A percentile compares a stretch with the other conserved stretches of the same genome.
phyloP scores from a whole-genome alignment of 345 rosid species.

The Trapa incisa region DNA sequence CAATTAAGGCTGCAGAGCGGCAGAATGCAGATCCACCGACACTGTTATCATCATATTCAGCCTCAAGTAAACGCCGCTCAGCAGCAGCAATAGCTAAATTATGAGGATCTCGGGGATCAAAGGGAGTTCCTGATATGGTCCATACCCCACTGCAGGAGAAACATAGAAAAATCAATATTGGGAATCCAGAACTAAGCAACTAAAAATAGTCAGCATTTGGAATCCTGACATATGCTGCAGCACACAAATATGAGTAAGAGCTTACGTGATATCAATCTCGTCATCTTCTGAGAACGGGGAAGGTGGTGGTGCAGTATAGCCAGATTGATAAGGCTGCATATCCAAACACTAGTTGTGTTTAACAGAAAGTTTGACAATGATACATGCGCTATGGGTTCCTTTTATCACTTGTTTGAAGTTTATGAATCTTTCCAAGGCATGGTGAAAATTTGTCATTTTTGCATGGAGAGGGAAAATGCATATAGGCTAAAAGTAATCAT shows the following conservation, averaged over 20 bases:
- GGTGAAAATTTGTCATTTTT: not conserved
- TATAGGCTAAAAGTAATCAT: no score
- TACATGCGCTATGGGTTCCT: no score
- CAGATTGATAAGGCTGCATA: constrained; percentile 68
- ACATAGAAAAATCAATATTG: constrained; percentile 8
- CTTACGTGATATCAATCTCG: constrained; percentile 72
- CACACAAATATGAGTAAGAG: not conserved
- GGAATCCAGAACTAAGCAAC: not conserved
- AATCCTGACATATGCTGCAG: not conserved
- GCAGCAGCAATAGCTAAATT: constrained; percentile 83
- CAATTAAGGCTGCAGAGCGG: constrained; percentile 92
- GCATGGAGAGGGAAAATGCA: no score
- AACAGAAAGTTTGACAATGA: no score
- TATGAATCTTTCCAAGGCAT: no score
- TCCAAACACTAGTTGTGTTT: no score
- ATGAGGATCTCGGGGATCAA: constrained; percentile 75
- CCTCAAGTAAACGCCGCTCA: constrained; percentile 80
- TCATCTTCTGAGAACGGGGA: constrained; percentile 47
- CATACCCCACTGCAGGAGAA: constrained; percentile 42
- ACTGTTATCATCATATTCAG: constrained; percentile 75
- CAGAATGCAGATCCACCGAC: constrained; percentile 92
- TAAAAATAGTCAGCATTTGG: not conserved
- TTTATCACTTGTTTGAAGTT: no score
- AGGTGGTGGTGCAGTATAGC: constrained; percentile 76
- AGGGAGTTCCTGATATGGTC: constrained; percentile 68